Evolutionary conservation across 192 early-diverging fungal species (phyloP), one percentile per base, ranked within the genome.

Genomic region (Backusella tarrabulga): DNA sequence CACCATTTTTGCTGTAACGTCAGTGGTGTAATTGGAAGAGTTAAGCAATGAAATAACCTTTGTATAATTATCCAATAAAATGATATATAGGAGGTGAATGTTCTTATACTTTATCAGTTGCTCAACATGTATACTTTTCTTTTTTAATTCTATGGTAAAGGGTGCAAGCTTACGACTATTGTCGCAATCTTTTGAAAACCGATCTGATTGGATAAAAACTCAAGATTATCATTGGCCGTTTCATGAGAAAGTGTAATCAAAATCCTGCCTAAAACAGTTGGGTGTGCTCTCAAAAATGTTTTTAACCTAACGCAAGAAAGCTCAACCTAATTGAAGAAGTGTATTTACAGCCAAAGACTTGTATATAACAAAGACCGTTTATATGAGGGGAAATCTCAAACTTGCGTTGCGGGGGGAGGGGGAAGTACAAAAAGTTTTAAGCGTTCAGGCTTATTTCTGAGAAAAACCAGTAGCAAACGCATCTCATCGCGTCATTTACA

Each of bases 401-500:
- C 3, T 1, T 1, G 38, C 38, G 0, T 40, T 40, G 38, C 3
- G 9, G 38, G 0, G 34, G 34, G 36, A 5, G 52, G 23, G 23
- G 4, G 46, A 50, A 50, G 46, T 7, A 60, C n/a, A 60, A 60
- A 60, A 60, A 60, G 21, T 26, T 26, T 26, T 23, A 63, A 63
- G 56, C 21, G 26, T 23, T 3, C 56, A 63, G 29, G 56, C 56
- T 29, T 63, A 29, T 29, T 63, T 4, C 23, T 44, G 42, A 14
- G 19, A 54, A 54, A 63, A 63, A 63, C 56, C 56, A 63, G 56
- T 63, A 63, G 56, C 9, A 63, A 63, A 63, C 56, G 56, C 23
- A 63, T 26, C 56, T 8, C 26, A 63, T 63, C 56, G 56, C 56
- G 56, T 63, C 56, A 63, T 63, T 63, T 63, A 32, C 23, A 63